phyloP scores from a whole-genome alignment of 805 yeast genomes.

The Teunomyces panamensis region DNA sequence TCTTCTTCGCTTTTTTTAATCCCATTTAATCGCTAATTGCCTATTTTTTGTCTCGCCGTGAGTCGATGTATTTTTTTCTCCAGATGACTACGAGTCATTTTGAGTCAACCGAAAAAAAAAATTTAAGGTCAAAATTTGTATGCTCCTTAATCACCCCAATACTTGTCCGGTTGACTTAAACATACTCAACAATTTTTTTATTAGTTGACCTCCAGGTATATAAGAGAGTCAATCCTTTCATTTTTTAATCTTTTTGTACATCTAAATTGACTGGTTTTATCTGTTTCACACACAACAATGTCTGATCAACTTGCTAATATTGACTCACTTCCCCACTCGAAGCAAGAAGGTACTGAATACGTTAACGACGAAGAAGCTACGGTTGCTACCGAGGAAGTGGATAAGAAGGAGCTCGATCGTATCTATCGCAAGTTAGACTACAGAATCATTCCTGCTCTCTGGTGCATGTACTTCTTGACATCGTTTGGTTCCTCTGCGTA shows the following conservation, averaged over 20 bases:
- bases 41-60: not conserved
- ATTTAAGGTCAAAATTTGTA: not conserved
- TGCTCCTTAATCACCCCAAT: not conserved
- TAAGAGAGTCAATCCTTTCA: not conserved
- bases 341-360: not conserved
- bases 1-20: too few relatives aligned
- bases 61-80: not conserved
- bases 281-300: not conserved
- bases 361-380: constrained; percentile 10
- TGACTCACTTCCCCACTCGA: not conserved
- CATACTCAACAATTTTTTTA: not conserved
- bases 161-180: not conserved
- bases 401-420: constrained; percentile 41
- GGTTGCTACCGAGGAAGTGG: constrained; percentile 4
- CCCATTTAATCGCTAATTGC: too few relatives aligned
- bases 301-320: not conserved
- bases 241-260: not conserved
- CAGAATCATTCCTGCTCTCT: constrained; percentile 77
- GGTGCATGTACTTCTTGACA: constrained; percentile 75
- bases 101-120: constrained; percentile 3
- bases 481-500: constrained; percentile 77
- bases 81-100: constrained; percentile 4
- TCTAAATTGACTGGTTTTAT: not conserved
- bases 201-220: not conserved
- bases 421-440: constrained; percentile 62